A percentile compares a stretch with the other conserved stretches of the same genome.
These are phyloP conservation scores for Serendipita sp. DNA, from an alignment of 1,284 basidiomycete genomes.

Conservation along the genomic window DNA sequence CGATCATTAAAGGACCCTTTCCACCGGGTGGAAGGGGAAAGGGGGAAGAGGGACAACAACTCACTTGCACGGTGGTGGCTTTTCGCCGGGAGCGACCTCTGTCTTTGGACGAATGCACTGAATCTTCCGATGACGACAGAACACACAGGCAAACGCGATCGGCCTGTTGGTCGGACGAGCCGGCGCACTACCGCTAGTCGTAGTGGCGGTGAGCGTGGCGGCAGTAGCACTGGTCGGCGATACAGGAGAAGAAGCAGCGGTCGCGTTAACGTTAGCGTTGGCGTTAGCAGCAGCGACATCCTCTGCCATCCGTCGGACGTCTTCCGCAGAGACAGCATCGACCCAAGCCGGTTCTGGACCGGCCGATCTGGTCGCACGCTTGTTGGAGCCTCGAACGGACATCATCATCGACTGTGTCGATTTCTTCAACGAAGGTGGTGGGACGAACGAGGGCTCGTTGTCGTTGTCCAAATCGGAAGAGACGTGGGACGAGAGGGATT, in stretches of 20 bases:
- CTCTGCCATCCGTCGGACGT: not conserved
- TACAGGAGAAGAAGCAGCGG: too few species aligned
- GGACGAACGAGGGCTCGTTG: not conserved
- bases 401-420: not conserved
- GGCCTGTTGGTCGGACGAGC: not conserved
- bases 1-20: too few species aligned
- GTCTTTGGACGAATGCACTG: conserved; percentile 6
- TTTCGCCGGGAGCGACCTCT: conserved; percentile 1
- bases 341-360: conserved; percentile 1
- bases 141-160: conserved; percentile 1
- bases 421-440: not conserved
- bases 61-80: conserved; percentile 1
- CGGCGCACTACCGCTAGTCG: not conserved
- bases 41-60: not conserved
- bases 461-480: not conserved
- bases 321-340: not conserved
- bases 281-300: not conserved
- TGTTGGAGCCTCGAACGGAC: not conserved
- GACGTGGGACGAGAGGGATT: not conserved
- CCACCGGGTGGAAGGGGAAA: not conserved
- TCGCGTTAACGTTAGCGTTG: not conserved
- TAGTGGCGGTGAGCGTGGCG: too few species aligned
- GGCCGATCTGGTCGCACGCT: not conserved
- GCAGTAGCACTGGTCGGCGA: too few species aligned
- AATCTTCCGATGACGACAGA: conserved; percentile 6